phyloP scores from a whole-genome alignment of 2,329 filamentous ascomycete species.

The Gaeumannomyces sp. region DNA sequence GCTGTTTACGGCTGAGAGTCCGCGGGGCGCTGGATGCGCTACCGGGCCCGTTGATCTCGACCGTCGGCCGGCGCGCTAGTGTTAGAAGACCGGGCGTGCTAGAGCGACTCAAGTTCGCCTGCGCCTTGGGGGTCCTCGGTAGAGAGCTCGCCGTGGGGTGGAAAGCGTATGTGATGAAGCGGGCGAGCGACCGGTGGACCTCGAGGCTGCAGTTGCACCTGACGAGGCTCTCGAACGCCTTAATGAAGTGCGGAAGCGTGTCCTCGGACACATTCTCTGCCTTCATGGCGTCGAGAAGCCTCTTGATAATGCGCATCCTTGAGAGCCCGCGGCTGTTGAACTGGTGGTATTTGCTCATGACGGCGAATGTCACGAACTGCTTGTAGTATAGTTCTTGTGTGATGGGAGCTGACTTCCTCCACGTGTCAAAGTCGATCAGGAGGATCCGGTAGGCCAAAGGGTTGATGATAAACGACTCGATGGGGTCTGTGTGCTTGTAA shows the following conservation, averaged over 20 bases:
- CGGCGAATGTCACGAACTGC: slow-evolving; percentile 82
- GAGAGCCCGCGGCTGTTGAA: slow-evolving; percentile 86
- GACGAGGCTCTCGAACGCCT: slow-evolving; percentile 72
- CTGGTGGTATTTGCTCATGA: slow-evolving; percentile 83
- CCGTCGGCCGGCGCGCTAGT: slow-evolving; percentile 27
- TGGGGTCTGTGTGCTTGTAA: slow-evolving; percentile 71
- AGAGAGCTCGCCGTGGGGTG: slow-evolving; percentile 50
- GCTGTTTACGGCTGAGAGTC: slow-evolving; percentile 56
- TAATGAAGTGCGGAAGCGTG: slow-evolving; percentile 69
- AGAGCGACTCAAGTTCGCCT: slow-evolving; percentile 26
- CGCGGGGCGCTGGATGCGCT: slow-evolving; percentile 23
- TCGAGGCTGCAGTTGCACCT: slow-evolving; percentile 77
- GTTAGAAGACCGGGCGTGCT: slow-evolving; percentile 28
- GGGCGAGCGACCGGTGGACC: slow-evolving; percentile 75
- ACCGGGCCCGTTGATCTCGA: slow-evolving; percentile 26
- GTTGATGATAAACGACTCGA: slow-evolving; percentile 91
- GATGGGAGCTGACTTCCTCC: slow-evolving; percentile 70
- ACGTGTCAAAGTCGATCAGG: slow-evolving; percentile 87
- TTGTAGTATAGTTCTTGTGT: slow-evolving; percentile 88
- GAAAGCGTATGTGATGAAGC: slow-evolving; percentile 90
- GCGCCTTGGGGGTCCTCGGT: slow-evolving; percentile 42
- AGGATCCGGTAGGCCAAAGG: slow-evolving; percentile 89
- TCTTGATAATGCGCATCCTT: slow-evolving; percentile 92
- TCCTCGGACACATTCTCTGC: slow-evolving; percentile 69
- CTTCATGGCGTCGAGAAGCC: slow-evolving; percentile 84